Evolutionary conservation across 768 basidiomycete species (phyloP).

Genomic region (Mycena capillaripes): DNA sequence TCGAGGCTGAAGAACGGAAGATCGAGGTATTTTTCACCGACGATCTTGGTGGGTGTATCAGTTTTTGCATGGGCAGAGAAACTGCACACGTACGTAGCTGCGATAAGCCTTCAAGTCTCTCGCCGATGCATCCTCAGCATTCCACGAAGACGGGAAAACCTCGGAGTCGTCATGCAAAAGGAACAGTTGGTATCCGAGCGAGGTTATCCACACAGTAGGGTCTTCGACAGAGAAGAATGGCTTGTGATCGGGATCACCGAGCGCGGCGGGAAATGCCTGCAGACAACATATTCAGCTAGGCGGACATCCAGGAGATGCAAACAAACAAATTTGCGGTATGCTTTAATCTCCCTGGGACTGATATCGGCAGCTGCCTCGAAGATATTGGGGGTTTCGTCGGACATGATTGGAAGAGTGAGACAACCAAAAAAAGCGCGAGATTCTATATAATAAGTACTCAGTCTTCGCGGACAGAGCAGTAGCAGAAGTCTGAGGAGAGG

Average conservation of each 20-base stretch:
- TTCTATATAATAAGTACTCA: too few relatives aligned
- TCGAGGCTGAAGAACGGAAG: conserved; percentile 18
- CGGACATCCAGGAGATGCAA: too few relatives aligned
- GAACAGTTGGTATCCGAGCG: not conserved
- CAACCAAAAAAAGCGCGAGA: too few relatives aligned
- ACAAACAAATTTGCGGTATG: too few relatives aligned
- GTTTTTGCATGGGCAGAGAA: not conserved
- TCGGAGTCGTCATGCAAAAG: not conserved
- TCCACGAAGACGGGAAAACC: not conserved
- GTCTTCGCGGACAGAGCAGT: too few relatives aligned
- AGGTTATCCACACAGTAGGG: conserved; percentile 3
- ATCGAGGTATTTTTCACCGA: not conserved
- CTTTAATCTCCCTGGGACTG: too few relatives aligned
- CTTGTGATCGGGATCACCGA: not conserved
- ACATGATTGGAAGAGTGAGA: too few relatives aligned
- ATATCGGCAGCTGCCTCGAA: too few relatives aligned
- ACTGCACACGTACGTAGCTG: not conserved
- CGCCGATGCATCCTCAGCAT: not conserved
- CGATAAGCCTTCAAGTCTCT: not conserved
- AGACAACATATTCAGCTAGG: too few relatives aligned
- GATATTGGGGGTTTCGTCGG: too few relatives aligned
- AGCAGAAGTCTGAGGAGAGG: too few relatives aligned
- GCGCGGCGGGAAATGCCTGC: not conserved
- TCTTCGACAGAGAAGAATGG: conserved; percentile 5
- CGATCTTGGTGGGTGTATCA: not conserved